Evolutionary conservation across 352 stramenopile genomes (phyloP).

Genomic region (Phytophthora uliginosa): DNA sequence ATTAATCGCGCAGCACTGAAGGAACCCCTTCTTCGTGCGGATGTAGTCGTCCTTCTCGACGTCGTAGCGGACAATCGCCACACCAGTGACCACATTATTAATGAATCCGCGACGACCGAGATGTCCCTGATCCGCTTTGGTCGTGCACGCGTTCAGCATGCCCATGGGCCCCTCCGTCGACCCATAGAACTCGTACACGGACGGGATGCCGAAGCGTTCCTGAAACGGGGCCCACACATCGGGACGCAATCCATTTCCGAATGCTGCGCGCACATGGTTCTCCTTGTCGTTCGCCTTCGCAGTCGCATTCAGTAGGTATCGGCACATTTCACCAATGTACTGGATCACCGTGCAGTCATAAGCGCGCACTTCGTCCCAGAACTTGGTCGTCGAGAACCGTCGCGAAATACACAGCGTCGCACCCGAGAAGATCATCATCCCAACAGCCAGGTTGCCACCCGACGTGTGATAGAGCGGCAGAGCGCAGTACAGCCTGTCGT

Average conservation of each 20-base stretch:
- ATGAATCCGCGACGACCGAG: constrained; percentile 73
- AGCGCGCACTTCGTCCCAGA: constrained; percentile 79
- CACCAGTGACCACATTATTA: constrained; percentile 59
- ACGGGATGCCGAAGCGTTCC: constrained; percentile 85
- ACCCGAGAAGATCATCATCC: constrained; percentile 84
- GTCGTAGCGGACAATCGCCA: constrained; percentile 84
- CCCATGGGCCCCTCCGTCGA: constrained; percentile 91
- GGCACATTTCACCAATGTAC: constrained; percentile 94
- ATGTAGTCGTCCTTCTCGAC: constrained; percentile 82
- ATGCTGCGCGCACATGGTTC: constrained; percentile 81
- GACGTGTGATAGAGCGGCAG: constrained; percentile 90
- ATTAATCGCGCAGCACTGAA: constrained; percentile 57
- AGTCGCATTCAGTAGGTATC: constrained; percentile 83
- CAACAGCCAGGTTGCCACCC: constrained; percentile 81
- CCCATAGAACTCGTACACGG: constrained; percentile 94
- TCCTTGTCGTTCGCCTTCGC: constrained; percentile 61
- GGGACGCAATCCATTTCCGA: constrained; percentile 92
- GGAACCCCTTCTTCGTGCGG: constrained; percentile 59
- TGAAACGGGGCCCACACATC: constrained; percentile 93
- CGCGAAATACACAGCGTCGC: constrained; percentile 80
- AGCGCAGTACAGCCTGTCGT: constrained; percentile 83
- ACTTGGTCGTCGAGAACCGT: constrained; percentile 80
- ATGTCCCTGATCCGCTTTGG: constrained; percentile 64
- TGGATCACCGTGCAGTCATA: constrained; percentile 86
- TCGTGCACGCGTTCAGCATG: constrained; percentile 84